phyloP scores from a whole-genome alignment of 805 yeast species.

The Candida pseudoglaebosa region DNA sequence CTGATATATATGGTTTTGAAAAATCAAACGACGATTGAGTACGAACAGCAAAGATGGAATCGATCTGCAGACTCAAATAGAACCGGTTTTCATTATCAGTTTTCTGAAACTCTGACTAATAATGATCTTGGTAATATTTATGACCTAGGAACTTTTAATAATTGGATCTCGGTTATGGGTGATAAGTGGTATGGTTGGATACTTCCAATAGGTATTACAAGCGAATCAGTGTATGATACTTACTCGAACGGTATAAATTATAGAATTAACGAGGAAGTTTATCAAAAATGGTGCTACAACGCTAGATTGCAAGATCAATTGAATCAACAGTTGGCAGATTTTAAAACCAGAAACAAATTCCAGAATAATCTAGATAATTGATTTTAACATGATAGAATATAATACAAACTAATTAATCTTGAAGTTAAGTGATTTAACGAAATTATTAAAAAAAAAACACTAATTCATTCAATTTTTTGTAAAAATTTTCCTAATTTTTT shows the following conservation, averaged over 20 bases:
- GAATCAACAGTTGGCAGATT: constrained; percentile 36
- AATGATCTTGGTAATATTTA: constrained; percentile 60
- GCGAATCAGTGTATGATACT: constrained; percentile 13
- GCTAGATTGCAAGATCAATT: constrained; percentile 44
- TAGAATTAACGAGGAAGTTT: constrained; percentile 41
- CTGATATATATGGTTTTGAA: constrained; percentile 53
- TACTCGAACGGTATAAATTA: constrained; percentile 49
- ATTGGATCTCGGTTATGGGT: constrained; percentile 79
- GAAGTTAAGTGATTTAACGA: neutral
- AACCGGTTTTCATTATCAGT: constrained; percentile 27
- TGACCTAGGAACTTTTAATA: constrained; percentile 61
- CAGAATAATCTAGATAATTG: too few species aligned
- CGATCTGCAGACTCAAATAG: constrained; percentile 29
- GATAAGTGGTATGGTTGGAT: constrained; percentile 60
- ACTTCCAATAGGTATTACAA: constrained; percentile 46
- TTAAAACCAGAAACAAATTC: constrained; percentile 15
- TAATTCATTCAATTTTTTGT: too few species aligned
- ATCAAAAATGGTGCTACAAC: constrained; percentile 37
- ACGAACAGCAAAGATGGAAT: constrained; percentile 52
- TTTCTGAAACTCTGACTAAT: constrained; percentile 38
- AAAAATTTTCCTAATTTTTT: too few species aligned
- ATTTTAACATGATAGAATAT: too few species aligned
- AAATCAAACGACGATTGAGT: constrained; percentile 81
- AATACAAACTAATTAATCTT: too few species aligned
- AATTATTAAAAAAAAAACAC: too few species aligned